Percentiles rank a stretch among this genome's conserved stretches.
These are phyloP conservation scores for Vanrija humicola DNA, from an alignment of 1,284 basidiomycete genomes.

Conservation along the genomic window DNA sequence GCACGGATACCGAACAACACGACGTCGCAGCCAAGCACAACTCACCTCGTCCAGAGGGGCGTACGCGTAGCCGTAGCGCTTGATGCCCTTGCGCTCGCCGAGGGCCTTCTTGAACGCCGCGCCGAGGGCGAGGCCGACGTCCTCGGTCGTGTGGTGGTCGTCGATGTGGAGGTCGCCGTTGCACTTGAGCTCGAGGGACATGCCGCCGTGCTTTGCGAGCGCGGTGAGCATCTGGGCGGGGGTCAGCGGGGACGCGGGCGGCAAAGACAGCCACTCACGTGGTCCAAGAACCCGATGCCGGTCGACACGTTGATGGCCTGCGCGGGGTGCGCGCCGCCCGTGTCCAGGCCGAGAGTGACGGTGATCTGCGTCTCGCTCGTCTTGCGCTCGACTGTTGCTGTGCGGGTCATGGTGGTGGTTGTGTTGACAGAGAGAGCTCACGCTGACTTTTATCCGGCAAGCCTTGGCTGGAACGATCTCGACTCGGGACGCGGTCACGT, in stretches of 20 bases:
- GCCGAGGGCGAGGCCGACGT: conserved; percentile 87
- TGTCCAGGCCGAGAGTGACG: conserved; percentile 78
- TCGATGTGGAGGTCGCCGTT: conserved; percentile 96
- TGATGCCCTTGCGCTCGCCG: conserved; percentile 91
- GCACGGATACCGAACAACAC: no score
- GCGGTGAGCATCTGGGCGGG: conserved; percentile 84
- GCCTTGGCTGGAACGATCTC: not conserved
- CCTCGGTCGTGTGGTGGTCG: conserved; percentile 98
- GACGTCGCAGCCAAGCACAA: conserved; percentile 2
- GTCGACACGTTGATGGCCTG: conserved; percentile 86
- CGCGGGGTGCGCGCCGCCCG: conserved; percentile 59
- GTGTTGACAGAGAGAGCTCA: not conserved
- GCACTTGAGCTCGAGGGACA: conserved; percentile 85
- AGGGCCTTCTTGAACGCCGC: conserved; percentile 93
- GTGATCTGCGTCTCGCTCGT: conserved; percentile 92
- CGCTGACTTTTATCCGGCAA: not conserved
- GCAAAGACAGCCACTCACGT: conserved; percentile 58
- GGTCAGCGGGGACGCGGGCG: not conserved
- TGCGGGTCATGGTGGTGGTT: conserved; percentile 38
- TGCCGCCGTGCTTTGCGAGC: conserved; percentile 87
- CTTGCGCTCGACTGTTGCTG: conserved; percentile 73
- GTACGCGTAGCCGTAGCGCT: conserved; percentile 91
- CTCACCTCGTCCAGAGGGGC: conserved; percentile 93
- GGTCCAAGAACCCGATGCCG: conserved; percentile 97
- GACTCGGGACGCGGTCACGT: not conserved